Base-by-base conservation (phyloP, 1,284 basidiomycete genomes). In the Cryptococcus deneoformans region DNA sequence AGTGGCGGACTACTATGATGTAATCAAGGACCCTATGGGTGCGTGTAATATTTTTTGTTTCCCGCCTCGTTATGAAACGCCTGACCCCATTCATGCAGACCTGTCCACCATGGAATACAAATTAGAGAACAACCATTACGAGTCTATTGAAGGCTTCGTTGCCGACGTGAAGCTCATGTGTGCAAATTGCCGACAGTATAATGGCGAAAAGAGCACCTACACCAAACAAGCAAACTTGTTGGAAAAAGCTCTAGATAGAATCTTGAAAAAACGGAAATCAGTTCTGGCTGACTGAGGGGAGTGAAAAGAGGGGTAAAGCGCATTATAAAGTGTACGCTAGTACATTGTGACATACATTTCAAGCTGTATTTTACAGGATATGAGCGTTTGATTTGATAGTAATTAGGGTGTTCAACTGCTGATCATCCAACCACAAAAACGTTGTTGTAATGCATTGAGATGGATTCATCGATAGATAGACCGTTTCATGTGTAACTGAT, bases 1-100 rank as follows among this genome's bases (percentile, higher is more conserved):
- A 61, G 95, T 96, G 2, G 73, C 83, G 5, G 95, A 97, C 73
- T 99, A 99, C 73, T 92, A 93, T 75, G 86, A 90, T 16, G 87
- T 93, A 52, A 89, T 98, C 75, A 89, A 87, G 69, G 81, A 88
- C 56, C 95, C 95, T 0, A 98, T 99, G 94, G 94, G 92, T 92
- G 65, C 59, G 86, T 46, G 35, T 16, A 47, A 8, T 2, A n/a
- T 52, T 34, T 14, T 16, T n/a, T 36, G 35, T 39, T 16, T 11
- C 5, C 12, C 14, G n/a, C 29, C 51, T 29, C 20, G 39, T n/a
- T 36, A 12, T 38, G 48, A 43, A 37, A 35, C 10, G 14, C 14
- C 36, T 53, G 42, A 35, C 5, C n/a, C 38, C 35, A 34, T 9
- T 35, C 29, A 36, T 64, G 7, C 70, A 93, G 95, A 99, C 75